Percentiles rank a stretch among this genome's conserved stretches.
These are phyloP conservation scores for Elaeis oleifera DNA, from an alignment of 202 grass and related monocot species.

Conservation along the genomic window DNA sequence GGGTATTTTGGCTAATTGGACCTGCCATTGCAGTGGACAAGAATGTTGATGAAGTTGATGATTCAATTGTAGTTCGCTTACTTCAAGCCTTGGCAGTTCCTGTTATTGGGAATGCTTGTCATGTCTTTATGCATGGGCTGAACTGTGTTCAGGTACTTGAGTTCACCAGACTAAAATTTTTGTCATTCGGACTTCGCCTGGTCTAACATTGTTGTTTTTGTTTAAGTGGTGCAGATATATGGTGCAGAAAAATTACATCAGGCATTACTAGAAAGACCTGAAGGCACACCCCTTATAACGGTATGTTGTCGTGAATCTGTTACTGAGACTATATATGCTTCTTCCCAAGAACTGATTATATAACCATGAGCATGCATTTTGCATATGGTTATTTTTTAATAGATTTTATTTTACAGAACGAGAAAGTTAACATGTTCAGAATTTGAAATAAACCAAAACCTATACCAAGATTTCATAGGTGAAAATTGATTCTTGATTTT, in stretches of 20 bases:
- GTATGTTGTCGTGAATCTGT: constrained; percentile 24
- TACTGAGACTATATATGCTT: background rate
- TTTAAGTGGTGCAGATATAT: constrained; percentile 52
- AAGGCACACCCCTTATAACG: constrained; percentile 73
- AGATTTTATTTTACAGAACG: no score
- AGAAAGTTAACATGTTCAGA: no score
- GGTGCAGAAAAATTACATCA: constrained; percentile 79
- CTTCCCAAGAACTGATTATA: no score
- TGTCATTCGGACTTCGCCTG: constrained; percentile 8
- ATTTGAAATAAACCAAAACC: no score
- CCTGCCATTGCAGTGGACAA: constrained; percentile 37
- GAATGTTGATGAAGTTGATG: constrained; percentile 51
- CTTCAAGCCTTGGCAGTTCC: constrained; percentile 74
- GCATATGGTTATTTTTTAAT: no score
- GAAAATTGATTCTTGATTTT: no score
- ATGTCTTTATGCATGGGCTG: constrained; percentile 96
- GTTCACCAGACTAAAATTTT: constrained; percentile 3
- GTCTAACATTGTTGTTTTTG: constrained; percentile 6
- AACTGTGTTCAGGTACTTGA: constrained; percentile 79
- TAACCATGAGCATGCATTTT: no score
- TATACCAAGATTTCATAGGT: no score
- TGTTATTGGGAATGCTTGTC: constrained; percentile 72
- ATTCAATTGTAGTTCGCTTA: constrained; percentile 61
- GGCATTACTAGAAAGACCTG: constrained; percentile 54
- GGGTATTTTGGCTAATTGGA: background rate